Evolutionary conservation across 495 filamentous ascomycete species (phyloP).

Genomic region (Thozetella sp.): DNA sequence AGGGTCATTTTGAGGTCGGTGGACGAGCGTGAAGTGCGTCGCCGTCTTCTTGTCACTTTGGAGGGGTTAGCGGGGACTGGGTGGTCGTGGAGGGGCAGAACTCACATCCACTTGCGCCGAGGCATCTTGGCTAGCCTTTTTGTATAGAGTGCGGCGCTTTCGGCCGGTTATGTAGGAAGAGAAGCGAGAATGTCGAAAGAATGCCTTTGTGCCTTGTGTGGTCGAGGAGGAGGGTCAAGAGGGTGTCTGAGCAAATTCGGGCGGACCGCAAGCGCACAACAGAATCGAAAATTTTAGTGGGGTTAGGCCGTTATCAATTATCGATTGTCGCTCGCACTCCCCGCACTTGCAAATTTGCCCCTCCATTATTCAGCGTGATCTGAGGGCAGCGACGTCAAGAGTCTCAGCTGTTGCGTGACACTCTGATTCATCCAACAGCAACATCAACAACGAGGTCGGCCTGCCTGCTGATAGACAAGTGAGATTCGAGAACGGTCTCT

Average conservation of each 20-base stretch:
- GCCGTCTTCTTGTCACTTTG: constrained; percentile 90
- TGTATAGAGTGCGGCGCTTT: neutral
- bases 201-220: neutral
- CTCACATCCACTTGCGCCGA: constrained; percentile 88
- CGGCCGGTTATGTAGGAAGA: too few relatives aligned
- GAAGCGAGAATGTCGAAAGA: too few relatives aligned
- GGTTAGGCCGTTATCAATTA: constrained; percentile 34
- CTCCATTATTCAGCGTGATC: constrained; percentile 40
- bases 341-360: constrained; percentile 35
- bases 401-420: too few relatives aligned
- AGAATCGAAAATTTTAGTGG: constrained; percentile 43
- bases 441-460: constrained; percentile 10
- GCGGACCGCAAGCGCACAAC: constrained; percentile 6
- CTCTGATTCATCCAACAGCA: constrained; percentile 1
- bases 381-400: neutral
- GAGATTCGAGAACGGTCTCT: too few relatives aligned
- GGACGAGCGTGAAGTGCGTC: constrained; percentile 88
- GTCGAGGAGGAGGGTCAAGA: too few relatives aligned
- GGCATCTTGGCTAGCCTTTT: constrained; percentile 60
- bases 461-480: neutral
- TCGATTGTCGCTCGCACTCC: constrained; percentile 12
- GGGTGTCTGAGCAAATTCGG: too few relatives aligned
- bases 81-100: constrained; percentile 9
- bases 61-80: constrained; percentile 2
- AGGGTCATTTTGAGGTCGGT: constrained; percentile 96